Evolutionary conservation across 495 filamentous ascomycete species (phyloP), one percentile per base, ranked within the genome.

Genomic region (Lentithecium fluviatile): DNA sequence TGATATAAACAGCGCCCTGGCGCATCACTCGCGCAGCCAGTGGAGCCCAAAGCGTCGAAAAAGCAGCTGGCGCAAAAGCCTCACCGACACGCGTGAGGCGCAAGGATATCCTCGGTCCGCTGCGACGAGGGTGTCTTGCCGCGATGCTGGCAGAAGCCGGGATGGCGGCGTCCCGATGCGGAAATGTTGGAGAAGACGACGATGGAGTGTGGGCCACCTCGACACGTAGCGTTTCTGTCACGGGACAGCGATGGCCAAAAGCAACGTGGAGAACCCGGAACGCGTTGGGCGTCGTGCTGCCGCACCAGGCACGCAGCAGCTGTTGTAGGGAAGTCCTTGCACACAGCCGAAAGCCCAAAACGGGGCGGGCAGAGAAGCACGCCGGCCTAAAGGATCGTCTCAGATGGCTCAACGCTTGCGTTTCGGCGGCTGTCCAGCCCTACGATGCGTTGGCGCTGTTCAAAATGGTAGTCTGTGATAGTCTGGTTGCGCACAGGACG

Each of bases 81-180:
- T 62, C 64, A 67, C 64, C 54, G 52, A 62, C 58, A 40, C 63
- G 57, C 63, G 38, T 52, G 56, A 45, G 59, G 17, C 23, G 59
- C 64, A 62, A 59, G 64, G 64, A 55, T 63, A 67, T 61, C 58
- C 59, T 67, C 59, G 54, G 50, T 23, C 29, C 25, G 58, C 45
- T 63, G 54, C 59, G 64, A 67, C 59, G 64, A 67, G 54, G 58
- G 53, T 62, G 48, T 56, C 38, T 62, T 26, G 53, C 38, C 42
- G 42, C 47, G 48, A 32, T 40, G 26, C 24, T 40, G 58, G 53
- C 47, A 40, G 54, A 62, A 62, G 3, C 58, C 64, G 40, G 58
- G 64, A 62, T 58, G 24, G 17, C 52, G 52, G 56, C 19, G 24
- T 52, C 63, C 63, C 46, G 56, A 57, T 66, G 21, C 20, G 52